Base-by-base conservation (phyloP, 805 yeast species). In the Myxozyma nipponensis region DNA sequence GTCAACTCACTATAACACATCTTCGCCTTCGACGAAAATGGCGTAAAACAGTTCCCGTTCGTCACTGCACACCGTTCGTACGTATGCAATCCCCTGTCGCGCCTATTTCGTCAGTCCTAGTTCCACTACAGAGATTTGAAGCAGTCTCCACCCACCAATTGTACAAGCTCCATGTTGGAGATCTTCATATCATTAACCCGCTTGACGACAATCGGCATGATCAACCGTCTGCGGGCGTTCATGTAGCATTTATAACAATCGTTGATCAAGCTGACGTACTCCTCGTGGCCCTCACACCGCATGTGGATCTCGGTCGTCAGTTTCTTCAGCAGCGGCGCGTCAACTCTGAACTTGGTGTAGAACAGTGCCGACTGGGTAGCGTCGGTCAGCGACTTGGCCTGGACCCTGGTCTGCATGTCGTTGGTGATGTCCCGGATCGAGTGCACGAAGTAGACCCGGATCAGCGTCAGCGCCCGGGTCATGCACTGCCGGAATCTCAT, bases 401-500 rank as follows among this genome's bases (percentile, higher is more conserved):
- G 42, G 62, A 45, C 46, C 4, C 52, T 46, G 10, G 50, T 25
- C n/a, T 46, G 51, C 23, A 59, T 64, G 26, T 54, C 55, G 25
- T 44, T 44, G 13, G 50, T 35, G 7, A 54, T 58, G 19, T 50
- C 54, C 25, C 72, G 72, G 49, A 79, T 57, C 28, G 62, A 55
- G 49, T 66, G 71, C 35, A 61, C 63, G 47, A 86, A 67, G 63
- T 82, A 87, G 61, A 83, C 86, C 56, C 83, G 77, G 15, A 88
- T 78, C 52, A 91, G 71, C 0, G 93, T 81, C 42, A 88, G 73
- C 1, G 95, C 83, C 51, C 96, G 76, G 1, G 90, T 81, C 76
- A 88, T 74, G 62, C 96, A 86, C 60, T 86, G 95, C 54, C 85
- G 79, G 69, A 86, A 87, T 51, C 90, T 77, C 56, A 81, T 78